Evolutionary conservation across 345 rosid genomes (phyloP).

Genomic region (Populus pruinosa): DNA sequence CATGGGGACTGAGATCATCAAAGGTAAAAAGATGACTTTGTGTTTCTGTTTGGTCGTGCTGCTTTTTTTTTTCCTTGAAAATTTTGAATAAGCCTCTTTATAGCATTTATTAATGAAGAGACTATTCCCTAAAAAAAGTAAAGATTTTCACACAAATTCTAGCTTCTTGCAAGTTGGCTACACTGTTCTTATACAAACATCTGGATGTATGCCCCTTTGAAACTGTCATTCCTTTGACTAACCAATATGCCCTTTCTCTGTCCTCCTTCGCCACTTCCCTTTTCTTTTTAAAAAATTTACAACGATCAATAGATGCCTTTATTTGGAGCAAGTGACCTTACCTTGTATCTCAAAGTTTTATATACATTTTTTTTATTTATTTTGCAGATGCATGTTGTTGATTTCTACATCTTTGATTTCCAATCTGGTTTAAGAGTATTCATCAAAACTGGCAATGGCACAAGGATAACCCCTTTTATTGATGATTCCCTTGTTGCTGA

Average conservation of each 20-base stretch:
- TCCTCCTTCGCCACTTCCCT: neutral
- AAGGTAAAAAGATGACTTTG: slow-evolving; percentile 51
- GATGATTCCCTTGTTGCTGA: slow-evolving; percentile 68
- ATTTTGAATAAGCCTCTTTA: neutral
- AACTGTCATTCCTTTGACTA: neutral
- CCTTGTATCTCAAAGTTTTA: neutral
- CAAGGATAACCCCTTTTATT: slow-evolving; percentile 72
- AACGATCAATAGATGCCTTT: neutral
- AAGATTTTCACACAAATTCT: neutral
- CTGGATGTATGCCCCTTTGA: neutral
- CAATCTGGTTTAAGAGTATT: slow-evolving; percentile 89
- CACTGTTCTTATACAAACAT: neutral
- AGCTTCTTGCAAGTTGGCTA: neutral
- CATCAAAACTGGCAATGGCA: slow-evolving; percentile 79
- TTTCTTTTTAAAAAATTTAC: neutral
- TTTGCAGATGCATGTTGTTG: slow-evolving; percentile 77
- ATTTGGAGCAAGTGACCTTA: neutral
- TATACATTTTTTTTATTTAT: neutral
- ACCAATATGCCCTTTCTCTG: neutral
- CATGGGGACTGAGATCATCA: slow-evolving; percentile 76
- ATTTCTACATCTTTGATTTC: slow-evolving; percentile 95
- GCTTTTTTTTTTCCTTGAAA: neutral
- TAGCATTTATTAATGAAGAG: neutral
- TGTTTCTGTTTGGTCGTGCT: neutral
- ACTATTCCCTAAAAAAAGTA: neutral